phyloP scores from a whole-genome alignment of 441 rosid genomes.

The Syzygium malaccense region DNA sequence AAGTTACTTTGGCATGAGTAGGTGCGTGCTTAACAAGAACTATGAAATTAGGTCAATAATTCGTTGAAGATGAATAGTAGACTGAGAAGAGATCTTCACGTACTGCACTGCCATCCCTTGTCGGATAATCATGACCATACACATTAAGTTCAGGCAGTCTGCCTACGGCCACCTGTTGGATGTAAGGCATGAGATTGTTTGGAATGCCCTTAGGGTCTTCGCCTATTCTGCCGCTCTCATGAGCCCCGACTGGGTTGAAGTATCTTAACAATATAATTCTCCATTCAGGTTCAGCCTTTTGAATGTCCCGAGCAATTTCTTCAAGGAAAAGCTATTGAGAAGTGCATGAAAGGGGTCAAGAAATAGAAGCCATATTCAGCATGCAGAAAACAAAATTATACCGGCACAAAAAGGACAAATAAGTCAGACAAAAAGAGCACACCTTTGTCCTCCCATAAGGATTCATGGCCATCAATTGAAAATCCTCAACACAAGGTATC shows the following conservation, averaged over 20 bases:
- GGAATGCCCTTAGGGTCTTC: constrained; percentile 80
- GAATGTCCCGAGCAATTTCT: constrained; percentile 65
- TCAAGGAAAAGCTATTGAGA: constrained; percentile 50
- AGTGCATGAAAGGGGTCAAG: background rate
- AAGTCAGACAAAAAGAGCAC: background rate
- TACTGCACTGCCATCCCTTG: constrained; percentile 66
- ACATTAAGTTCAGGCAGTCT: constrained; percentile 64
- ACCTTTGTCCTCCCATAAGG: constrained; percentile 80
- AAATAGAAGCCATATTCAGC: background rate
- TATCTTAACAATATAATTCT: constrained; percentile 60
- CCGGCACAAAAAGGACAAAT: background rate
- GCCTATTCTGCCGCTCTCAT: constrained; percentile 65
- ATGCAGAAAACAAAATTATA: background rate
- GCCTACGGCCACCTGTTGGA: constrained; percentile 71
- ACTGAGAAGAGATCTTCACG: background rate
- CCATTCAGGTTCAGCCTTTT: constrained; percentile 58
- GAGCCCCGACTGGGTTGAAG: constrained; percentile 72
- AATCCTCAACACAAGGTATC: constrained; percentile 61
- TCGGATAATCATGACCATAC: constrained; percentile 64
- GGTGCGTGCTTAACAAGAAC: background rate
- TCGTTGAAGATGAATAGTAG: background rate
- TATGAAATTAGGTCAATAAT: background rate
- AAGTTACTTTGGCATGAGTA: background rate
- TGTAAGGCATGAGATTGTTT: constrained; percentile 70
- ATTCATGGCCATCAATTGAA: constrained; percentile 52